A percentile compares a stretch with the other conserved stretches of the same genome.
Evolutionary conservation across 768 basidiomycete species (phyloP).

Genomic region (Phanerodontia chrysosporium): DNA sequence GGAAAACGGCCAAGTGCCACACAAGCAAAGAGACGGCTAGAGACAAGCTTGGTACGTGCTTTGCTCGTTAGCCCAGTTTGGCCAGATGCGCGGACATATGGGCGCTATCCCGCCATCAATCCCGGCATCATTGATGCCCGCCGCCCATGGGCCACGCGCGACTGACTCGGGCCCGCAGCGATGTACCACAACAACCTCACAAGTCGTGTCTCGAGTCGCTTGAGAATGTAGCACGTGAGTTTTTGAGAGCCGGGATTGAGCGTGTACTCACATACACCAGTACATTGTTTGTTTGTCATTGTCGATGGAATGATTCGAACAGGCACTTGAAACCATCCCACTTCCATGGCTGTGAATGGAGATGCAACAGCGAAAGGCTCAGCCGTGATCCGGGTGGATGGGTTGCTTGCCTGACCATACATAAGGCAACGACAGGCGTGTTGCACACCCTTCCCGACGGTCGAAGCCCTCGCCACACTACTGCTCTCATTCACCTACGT

Average conservation of each 20-base stretch:
- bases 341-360: slow-evolving; percentile 5
- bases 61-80: neutral
- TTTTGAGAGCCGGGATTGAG: neutral
- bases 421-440: neutral
- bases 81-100: neutral
- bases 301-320: too few species aligned
- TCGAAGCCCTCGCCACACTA: slow-evolving; percentile 3
- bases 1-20: neutral
- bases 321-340: slow-evolving; percentile 5
- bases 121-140: neutral
- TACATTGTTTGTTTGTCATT: too few species aligned
- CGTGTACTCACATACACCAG: neutral
- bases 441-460: slow-evolving; percentile 1
- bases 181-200: too few species aligned
- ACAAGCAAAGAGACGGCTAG: neutral
- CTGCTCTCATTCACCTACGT: slow-evolving; percentile 1
- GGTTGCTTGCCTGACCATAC: neutral
- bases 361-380: neutral
- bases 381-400: slow-evolving; percentile 4
- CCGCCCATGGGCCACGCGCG: too few species aligned
- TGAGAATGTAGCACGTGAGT: neutral
- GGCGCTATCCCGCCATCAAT: neutral
- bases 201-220: too few species aligned
- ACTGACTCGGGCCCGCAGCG: too few species aligned
- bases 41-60: neutral